Percentiles rank a stretch among this genome's conserved stretches.
Conservation (phyloP, 768 basidiomycete species). For the Lactarius trivialis region DNA sequence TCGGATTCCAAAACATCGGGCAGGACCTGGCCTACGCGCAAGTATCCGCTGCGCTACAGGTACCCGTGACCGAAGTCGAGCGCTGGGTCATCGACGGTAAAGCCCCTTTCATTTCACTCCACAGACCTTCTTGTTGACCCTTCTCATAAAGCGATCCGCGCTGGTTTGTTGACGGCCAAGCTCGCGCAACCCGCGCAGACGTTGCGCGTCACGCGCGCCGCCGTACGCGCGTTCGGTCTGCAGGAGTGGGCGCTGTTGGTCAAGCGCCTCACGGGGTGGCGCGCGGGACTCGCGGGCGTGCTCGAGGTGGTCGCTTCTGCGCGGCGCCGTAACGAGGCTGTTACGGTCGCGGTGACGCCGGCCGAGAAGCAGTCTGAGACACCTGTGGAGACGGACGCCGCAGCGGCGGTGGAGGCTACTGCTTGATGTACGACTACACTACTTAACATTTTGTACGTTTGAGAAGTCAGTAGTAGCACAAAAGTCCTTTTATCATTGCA, state of each 20-base stretch:
- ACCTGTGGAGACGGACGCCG: not conserved
- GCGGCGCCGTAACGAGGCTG: constrained; percentile 34
- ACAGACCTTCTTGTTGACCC: no score
- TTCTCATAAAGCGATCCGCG: constrained; percentile 58
- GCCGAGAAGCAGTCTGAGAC: not conserved
- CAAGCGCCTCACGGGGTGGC: constrained; percentile 50
- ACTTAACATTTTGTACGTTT: not conserved
- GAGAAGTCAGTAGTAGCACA: not conserved
- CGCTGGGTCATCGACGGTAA: constrained; percentile 83
- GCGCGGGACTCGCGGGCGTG: constrained; percentile 58
- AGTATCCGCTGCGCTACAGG: constrained; percentile 61
- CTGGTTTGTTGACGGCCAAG: constrained; percentile 71
- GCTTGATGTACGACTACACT: not conserved
- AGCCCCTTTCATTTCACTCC: no score
- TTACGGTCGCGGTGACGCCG: constrained; percentile 11
- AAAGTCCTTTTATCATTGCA: not conserved
- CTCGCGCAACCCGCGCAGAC: constrained; percentile 74
- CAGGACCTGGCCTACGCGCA: constrained; percentile 63
- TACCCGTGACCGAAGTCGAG: constrained; percentile 63
- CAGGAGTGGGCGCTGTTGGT: not conserved
- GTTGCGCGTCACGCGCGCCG: constrained; percentile 63
- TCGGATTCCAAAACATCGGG: constrained; percentile 69
- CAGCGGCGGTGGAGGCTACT: constrained; percentile 10
- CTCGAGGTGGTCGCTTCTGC: constrained; percentile 62
- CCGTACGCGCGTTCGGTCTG: constrained; percentile 29